A percentile compares a stretch with the other conserved stretches of the same genome.
phyloP scores from a whole-genome alignment of 305 asterid species.

The Ruellia speciosa region DNA sequence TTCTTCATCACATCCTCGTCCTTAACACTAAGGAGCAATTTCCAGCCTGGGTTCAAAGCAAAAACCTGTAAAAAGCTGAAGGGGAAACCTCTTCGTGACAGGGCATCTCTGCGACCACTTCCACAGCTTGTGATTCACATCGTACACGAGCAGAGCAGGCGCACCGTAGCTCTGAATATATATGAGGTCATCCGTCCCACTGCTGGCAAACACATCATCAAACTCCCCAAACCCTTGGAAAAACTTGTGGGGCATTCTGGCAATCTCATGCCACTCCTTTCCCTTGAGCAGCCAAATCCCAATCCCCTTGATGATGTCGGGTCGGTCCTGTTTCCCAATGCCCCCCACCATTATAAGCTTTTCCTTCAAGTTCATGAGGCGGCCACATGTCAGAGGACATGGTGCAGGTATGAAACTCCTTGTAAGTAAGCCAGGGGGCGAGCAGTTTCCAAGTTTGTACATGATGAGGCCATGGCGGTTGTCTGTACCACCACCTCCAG shows the following conservation, averaged over 20 bases:
- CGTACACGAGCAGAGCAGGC: constrained; percentile 64
- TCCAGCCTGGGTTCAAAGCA: constrained; percentile 81
- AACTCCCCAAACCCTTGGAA: constrained; percentile 89
- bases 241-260: constrained; percentile 67
- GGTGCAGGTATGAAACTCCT: constrained; percentile 63
- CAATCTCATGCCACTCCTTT: constrained; percentile 63
- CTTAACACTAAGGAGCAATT: constrained; percentile 68
- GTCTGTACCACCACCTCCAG: constrained; percentile 48
- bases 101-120: constrained; percentile 90
- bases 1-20: constrained; percentile 26
- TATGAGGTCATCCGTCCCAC: constrained; percentile 60
- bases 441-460: constrained; percentile 40
- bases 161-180: constrained; percentile 86
- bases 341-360: constrained; percentile 86
- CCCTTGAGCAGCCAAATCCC: constrained; percentile 68
- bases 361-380: constrained; percentile 69
- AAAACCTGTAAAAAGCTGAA: constrained; percentile 81
- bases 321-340: constrained; percentile 58
- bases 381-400: constrained; percentile 73
- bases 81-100: constrained; percentile 68
- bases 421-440: constrained; percentile 32
- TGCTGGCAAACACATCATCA: constrained; percentile 87
- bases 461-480: constrained; percentile 62
- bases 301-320: constrained; percentile 68
- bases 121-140: constrained; percentile 53